Conservation (phyloP, 371 early-diverging fungal genomes). For the Mucor racemosus region DNA sequence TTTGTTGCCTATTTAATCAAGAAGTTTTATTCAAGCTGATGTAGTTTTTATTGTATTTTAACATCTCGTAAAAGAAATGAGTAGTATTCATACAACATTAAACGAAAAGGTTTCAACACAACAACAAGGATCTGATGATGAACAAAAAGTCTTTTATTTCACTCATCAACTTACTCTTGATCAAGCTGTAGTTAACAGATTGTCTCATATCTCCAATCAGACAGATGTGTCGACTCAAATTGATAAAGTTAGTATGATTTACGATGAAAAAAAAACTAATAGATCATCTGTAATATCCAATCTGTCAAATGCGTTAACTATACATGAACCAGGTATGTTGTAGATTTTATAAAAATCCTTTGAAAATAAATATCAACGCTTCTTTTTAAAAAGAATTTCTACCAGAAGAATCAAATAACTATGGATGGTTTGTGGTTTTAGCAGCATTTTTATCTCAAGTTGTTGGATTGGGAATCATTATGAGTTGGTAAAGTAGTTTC, state of each 20-base stretch:
- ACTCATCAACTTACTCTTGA: neutral
- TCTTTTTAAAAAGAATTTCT: neutral
- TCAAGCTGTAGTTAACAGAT: neutral
- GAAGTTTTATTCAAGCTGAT: neutral
- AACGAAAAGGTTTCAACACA: neutral
- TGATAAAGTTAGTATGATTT: neutral
- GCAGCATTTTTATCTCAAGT: conserved; percentile 54
- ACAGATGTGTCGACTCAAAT: conserved; percentile 1
- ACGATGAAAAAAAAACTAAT: neutral
- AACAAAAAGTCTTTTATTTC: neutral
- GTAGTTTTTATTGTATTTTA: neutral
- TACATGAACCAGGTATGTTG: neutral
- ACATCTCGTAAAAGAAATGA: neutral
- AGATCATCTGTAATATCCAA: neutral
- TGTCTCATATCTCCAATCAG: neutral
- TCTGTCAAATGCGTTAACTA: neutral
- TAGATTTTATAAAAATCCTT: too few relatives aligned
- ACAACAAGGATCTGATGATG: neutral
- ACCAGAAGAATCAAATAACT: neutral
- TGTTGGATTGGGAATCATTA: conserved; percentile 45
- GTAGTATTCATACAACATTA: neutral
- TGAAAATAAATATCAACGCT: too few relatives aligned
- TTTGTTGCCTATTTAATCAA: conserved; percentile 3
- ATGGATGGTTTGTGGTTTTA: conserved; percentile 50
- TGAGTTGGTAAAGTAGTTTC: conserved; percentile 15